A percentile compares a stretch with the other conserved stretches of the same genome.
Evolutionary conservation across 345 rosid genomes (phyloP).

Genomic region (Diplotaxis tenuifolia): DNA sequence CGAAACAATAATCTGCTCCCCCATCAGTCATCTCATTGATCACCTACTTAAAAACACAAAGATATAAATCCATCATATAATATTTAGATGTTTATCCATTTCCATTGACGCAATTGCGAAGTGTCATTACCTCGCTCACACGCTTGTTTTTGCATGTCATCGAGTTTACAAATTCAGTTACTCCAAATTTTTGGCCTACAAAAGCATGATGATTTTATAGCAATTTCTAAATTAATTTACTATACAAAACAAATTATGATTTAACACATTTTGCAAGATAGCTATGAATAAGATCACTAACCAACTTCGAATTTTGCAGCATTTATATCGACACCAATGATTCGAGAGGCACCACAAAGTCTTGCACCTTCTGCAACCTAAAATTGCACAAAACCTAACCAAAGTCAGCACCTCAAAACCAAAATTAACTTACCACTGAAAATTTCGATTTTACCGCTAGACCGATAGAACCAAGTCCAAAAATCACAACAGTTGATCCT

Average conservation of each 20-base stretch:
- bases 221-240: neutral
- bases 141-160: conserved; percentile 47
- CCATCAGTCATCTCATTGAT: conserved; percentile 72
- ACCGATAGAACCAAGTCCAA: conserved; percentile 88
- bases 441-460: conserved; percentile 53
- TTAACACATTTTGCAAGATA: neutral
- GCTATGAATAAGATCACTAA: conserved; percentile 25
- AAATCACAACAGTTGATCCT: conserved; percentile 82
- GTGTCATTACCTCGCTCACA: conserved; percentile 54
- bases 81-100: neutral
- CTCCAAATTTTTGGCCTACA: conserved; percentile 67
- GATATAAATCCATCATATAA: neutral
- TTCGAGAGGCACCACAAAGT: conserved; percentile 70
- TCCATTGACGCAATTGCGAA: neutral
- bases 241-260: neutral
- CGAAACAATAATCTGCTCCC: conserved; percentile 86
- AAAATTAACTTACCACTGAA: neutral
- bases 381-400: conserved; percentile 15
- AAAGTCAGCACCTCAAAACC: neutral
- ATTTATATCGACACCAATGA: conserved; percentile 76
- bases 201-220: neutral
- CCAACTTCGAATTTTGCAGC: conserved; percentile 67
- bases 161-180: conserved; percentile 67
- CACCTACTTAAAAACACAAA: conserved; percentile 35
- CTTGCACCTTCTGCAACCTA: conserved; percentile 89